Conservation (phyloP, 179 eudicot species). For the Silene vulgaris region DNA sequence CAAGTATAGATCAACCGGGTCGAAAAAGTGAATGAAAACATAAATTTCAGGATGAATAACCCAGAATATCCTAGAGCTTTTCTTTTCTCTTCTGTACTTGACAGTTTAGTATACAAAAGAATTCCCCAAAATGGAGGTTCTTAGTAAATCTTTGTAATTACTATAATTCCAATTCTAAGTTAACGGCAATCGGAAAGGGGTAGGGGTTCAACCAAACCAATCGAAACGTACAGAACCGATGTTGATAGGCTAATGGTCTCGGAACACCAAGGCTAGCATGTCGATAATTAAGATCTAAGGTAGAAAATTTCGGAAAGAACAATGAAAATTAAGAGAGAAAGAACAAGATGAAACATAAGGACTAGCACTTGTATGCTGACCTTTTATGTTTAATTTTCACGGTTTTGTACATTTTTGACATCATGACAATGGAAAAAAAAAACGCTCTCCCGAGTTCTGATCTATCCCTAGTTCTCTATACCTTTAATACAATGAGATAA, state of each 20-base stretch:
- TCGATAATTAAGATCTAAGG: no score
- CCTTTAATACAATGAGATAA: constrained; percentile 13
- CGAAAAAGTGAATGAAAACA: constrained; percentile 17
- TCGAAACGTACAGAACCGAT: background rate
- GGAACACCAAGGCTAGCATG: no score
- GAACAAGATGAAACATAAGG: background rate
- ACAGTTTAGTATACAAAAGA: constrained; percentile 14
- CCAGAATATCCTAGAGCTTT: background rate
- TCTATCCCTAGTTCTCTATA: constrained; percentile 8
- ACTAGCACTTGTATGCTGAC: constrained; percentile 8
- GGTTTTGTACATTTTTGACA: constrained; percentile 11
- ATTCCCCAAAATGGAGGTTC: background rate
- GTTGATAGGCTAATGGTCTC: background rate
- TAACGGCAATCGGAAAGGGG: background rate
- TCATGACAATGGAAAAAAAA: background rate
- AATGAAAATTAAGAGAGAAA: no score
- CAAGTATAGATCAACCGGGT: constrained; percentile 34
- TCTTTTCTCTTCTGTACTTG: background rate
- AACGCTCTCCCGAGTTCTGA: background rate
- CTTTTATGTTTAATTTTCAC: background rate
- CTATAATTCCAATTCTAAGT: background rate
- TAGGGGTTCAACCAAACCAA: background rate
- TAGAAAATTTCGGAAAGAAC: no score
- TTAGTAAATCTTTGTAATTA: constrained; percentile 11
- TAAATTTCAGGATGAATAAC: background rate